Base-by-base conservation (phyloP, 805 yeast species). In the Candida sonorensis region DNA sequence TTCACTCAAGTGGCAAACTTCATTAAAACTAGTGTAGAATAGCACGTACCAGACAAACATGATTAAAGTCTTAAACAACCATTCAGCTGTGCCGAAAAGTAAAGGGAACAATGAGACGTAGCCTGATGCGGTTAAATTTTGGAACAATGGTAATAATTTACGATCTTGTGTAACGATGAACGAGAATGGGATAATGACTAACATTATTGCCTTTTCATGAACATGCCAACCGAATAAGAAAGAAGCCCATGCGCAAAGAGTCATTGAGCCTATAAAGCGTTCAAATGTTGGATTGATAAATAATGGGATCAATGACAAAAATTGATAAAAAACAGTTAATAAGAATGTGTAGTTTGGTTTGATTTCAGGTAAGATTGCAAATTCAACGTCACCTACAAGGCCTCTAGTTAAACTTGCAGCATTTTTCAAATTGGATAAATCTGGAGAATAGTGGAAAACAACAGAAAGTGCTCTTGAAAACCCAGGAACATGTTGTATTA, bases 221-320 rank as follows among this genome's bases (percentile, higher is more conserved):
- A 92, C 98, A 51, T 92, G 97, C 97, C 97, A 92, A 5, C 99
- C 98, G 59, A 92, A 92, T 30, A 92, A 60, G 51, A 84, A 92
- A 2, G 95, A 82, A 0, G 95, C 78, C 59, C 75, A 85, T 4
- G 94, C 97, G 59, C 97, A 90, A 29, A 90, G 66, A 0, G 96
- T 81, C 46, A 92, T 59, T 1, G 88, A 74, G 0, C 94, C 96
- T 12, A 88, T 55, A 45, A 92, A 92, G 42, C 94, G 67, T 41
- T 75, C 76, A 53, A 70, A 83, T 2, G 77, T 76, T 4, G 96
- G 95, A 35, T 74, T 75, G 20, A 79, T 44, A 19, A 84, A 62
- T 5, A 79, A 50, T 2, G 95, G 95, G 3, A 82, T 61, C 17
- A 85, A 62, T 0, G 94, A 83, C 57, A 88, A 62, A 1, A 79